phyloP scores from a whole-genome alignment of 768 basidiomycete genomes.

The Auricularia sp. region DNA sequence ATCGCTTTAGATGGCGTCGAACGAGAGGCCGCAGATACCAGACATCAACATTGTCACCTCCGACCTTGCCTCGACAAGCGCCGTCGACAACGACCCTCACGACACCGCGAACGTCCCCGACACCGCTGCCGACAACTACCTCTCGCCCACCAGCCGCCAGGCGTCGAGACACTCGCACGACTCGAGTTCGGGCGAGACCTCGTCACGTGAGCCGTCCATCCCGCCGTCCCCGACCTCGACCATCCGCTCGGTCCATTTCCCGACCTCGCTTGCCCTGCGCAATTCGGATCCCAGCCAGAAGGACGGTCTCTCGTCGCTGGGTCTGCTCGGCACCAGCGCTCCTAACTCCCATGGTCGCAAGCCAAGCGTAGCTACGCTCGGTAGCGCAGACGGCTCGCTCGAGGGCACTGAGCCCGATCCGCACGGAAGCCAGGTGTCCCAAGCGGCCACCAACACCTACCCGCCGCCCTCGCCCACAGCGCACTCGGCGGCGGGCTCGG shows the following conservation, averaged over 20 bases:
- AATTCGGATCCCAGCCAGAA: slow-evolving; percentile 51
- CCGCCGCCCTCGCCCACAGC: slow-evolving; percentile 30
- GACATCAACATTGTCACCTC: slow-evolving; percentile 21
- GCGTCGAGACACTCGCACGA: slow-evolving; percentile 22
- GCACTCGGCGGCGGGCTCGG: slow-evolving; percentile 9
- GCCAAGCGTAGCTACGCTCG: slow-evolving; percentile 45
- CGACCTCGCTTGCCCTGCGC: slow-evolving; percentile 46
- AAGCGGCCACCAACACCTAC: slow-evolving; percentile 25
- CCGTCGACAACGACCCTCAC: slow-evolving; percentile 12
- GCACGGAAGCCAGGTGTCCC: slow-evolving; percentile 17
- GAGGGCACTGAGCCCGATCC: slow-evolving; percentile 46
- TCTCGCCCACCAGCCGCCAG: not conserved
- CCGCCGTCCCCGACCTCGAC: slow-evolving; percentile 76
- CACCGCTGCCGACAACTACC: not conserved
- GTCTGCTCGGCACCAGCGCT: slow-evolving; percentile 31
- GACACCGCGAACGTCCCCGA: not conserved
- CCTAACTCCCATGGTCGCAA: slow-evolving; percentile 38
- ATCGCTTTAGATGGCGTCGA: not conserved
- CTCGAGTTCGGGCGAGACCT: slow-evolving; percentile 11
- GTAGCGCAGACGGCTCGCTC: slow-evolving; percentile 32
- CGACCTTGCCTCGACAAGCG: slow-evolving; percentile 23
- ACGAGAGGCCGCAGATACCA: not conserved
- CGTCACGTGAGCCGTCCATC: slow-evolving; percentile 6
- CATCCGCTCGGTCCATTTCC: slow-evolving; percentile 51
- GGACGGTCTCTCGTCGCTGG: slow-evolving; percentile 42